phyloP scores from a whole-genome alignment of 169 alveolate species.

The Amoebophrya sp. region DNA sequence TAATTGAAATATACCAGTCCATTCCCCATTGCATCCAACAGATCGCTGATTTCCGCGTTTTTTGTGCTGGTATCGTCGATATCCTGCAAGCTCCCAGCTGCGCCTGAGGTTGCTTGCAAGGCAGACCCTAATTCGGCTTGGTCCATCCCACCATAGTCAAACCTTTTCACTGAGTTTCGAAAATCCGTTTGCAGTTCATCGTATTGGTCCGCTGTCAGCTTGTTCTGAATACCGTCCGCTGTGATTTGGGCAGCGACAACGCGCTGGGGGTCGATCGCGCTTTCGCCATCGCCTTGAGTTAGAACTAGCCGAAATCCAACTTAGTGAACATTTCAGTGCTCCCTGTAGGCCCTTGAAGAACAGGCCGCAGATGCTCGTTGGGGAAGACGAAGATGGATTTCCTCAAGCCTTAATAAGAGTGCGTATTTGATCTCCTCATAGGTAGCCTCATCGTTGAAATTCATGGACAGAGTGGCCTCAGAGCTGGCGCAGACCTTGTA shows the following conservation, averaged over 20 bases:
- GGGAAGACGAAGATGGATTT: no score
- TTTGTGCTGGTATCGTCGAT: neutral
- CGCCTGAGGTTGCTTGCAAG: neutral
- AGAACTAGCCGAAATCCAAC: no score
- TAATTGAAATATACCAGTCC: neutral
- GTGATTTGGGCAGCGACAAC: constrained; percentile 7
- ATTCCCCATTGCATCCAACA: neutral
- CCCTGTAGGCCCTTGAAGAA: no score
- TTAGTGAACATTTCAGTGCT: no score
- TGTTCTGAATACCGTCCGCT: neutral
- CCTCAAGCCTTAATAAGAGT: no score
- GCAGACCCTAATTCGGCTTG: neutral
- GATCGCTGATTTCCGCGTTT: neutral
- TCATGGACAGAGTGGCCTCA: neutral
- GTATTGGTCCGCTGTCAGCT: constrained; percentile 15
- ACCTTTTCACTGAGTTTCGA: neutral
- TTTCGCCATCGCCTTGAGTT: neutral
- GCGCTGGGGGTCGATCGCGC: constrained; percentile 2
- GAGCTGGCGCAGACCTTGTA: neutral
- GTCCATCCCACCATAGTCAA: constrained; percentile 4
- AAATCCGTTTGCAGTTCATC: neutral
- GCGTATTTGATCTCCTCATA: constrained; percentile 14
- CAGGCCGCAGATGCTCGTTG: no score
- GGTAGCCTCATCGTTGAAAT: neutral
- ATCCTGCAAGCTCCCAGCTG: neutral